Evolutionary conservation across 768 basidiomycete genomes (phyloP).

Genomic region (Termitomyces sp.): DNA sequence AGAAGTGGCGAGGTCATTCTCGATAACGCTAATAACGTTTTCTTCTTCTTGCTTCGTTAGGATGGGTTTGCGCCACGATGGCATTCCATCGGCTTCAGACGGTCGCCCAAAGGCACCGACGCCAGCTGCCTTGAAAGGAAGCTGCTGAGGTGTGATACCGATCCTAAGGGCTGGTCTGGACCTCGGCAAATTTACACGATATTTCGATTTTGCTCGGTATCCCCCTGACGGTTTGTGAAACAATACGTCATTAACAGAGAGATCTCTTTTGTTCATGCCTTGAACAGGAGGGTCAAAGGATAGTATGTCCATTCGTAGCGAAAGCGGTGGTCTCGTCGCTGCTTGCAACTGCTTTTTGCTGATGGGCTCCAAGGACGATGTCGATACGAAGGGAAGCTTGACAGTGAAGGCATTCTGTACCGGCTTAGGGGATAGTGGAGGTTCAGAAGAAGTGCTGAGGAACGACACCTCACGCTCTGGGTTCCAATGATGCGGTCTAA

Average conservation of each 20-base stretch:
- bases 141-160: conserved; percentile 24
- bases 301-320: conserved; percentile 59
- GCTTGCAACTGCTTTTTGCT: conserved; percentile 44
- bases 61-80: conserved; percentile 43
- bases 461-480: conserved; percentile 41
- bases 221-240: conserved; percentile 43
- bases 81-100: conserved; percentile 35
- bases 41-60: conserved; percentile 19
- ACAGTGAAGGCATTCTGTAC: conserved; percentile 37
- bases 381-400: conserved; percentile 44
- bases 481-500: conserved; percentile 37
- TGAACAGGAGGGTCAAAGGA: conserved; percentile 72
- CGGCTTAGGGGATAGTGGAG: conserved; percentile 44
- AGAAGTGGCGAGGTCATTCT: conserved; percentile 50
- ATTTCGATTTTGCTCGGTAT: conserved; percentile 38
- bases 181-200: conserved; percentile 41
- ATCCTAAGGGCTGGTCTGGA: conserved; percentile 27
- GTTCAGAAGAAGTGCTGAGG: conserved; percentile 43
- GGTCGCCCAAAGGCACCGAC: conserved; percentile 41
- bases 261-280: conserved; percentile 57
- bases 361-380: conserved; percentile 37
- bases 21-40: conserved; percentile 16
- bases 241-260: conserved; percentile 63
- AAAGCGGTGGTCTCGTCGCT: conserved; percentile 35
- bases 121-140: conserved; percentile 22